These are phyloP conservation scores for Chernovozyma sophiae-reginae DNA, from an alignment of 1,139 yeast genomes.

Conservation along the genomic window DNA sequence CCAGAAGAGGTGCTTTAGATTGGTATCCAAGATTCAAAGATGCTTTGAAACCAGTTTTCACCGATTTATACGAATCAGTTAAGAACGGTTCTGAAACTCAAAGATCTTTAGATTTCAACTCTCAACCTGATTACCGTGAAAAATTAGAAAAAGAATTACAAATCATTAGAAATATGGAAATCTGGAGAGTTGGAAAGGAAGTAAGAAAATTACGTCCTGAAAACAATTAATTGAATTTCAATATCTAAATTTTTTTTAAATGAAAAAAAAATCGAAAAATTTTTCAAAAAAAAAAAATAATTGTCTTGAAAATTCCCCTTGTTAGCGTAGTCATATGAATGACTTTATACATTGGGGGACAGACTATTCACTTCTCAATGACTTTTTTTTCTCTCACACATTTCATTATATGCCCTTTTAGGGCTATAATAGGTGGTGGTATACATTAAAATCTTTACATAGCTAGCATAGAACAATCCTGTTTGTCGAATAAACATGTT, in stretches of 20 bases:
- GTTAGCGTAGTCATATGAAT: conserved; percentile 28
- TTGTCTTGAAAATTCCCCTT: background rate
- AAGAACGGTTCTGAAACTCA: conserved; percentile 96
- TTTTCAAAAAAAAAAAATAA: too few species aligned
- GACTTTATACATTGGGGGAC: conserved; percentile 19
- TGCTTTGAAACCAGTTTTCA: conserved; percentile 97
- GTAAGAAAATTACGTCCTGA: conserved; percentile 99
- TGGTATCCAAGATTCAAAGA: conserved; percentile 99
- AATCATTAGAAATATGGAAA: conserved; percentile 93
- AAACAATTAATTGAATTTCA: conserved; percentile 60
- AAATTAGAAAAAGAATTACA: conserved; percentile 91
- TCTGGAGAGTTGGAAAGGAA: conserved; percentile 99
- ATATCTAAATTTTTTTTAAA: background rate
- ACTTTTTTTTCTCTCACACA: conserved; percentile 13
- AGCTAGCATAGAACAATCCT: conserved; percentile 24
- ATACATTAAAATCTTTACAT: conserved; percentile 1
- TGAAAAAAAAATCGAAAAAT: too few species aligned
- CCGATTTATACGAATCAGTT: conserved; percentile 91
- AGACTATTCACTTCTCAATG: conserved; percentile 1
- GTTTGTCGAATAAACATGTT: conserved; percentile 45
- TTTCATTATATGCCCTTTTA: conserved; percentile 13
- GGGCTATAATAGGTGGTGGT: background rate
- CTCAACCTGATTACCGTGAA: conserved; percentile 96
- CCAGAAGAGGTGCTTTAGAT: conserved; percentile 99
- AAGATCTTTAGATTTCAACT: conserved; percentile 97